These are phyloP conservation scores for Hygrophorus russula DNA, from an alignment of 768 basidiomycete species.

Conservation along the genomic window DNA sequence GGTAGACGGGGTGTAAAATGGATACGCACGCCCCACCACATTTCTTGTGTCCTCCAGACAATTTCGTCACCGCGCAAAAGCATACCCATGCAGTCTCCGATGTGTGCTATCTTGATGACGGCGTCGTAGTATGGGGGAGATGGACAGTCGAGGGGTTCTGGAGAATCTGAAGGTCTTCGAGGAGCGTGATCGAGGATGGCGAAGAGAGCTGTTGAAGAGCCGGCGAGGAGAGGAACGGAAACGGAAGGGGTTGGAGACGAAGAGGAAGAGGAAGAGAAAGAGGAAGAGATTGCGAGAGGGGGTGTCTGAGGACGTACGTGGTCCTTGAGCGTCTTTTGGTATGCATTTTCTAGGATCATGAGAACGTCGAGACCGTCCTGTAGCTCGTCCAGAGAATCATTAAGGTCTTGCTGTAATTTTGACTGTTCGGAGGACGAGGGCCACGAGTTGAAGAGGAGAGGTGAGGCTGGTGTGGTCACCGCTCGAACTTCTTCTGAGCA, in stretches of 20 bases:
- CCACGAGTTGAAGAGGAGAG: conserved; percentile 6
- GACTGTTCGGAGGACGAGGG: background rate
- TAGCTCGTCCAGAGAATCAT: conserved; percentile 55
- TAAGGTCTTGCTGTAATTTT: conserved; percentile 16
- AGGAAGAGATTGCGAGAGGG: conserved; percentile 6
- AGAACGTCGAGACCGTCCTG: conserved; percentile 63
- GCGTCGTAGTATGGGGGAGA: conserved; percentile 5
- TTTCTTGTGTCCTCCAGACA: conserved; percentile 81
- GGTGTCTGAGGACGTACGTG: conserved; percentile 34
- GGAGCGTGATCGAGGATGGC: conserved; percentile 14
- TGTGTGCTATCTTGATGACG: conserved; percentile 70
- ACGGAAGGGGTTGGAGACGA: conserved; percentile 10
- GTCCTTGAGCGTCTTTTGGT: conserved; percentile 50
- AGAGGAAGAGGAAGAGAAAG: conserved; percentile 8
- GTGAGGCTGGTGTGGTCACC: conserved; percentile 14
- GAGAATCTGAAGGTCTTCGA: conserved; percentile 31
- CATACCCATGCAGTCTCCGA: conserved; percentile 85
- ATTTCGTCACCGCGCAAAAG: conserved; percentile 71
- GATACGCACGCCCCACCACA: conserved; percentile 73
- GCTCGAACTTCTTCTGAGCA: conserved; percentile 60
- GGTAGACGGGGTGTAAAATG: conserved; percentile 1
- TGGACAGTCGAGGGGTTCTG: conserved; percentile 9
- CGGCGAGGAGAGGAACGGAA: conserved; percentile 8
- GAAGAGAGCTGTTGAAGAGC: conserved; percentile 53
- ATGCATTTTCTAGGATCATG: conserved; percentile 58